Evolutionary conservation across 2,329 filamentous ascomycete species (phyloP).

Genomic region (Sporothrix phasma): DNA sequence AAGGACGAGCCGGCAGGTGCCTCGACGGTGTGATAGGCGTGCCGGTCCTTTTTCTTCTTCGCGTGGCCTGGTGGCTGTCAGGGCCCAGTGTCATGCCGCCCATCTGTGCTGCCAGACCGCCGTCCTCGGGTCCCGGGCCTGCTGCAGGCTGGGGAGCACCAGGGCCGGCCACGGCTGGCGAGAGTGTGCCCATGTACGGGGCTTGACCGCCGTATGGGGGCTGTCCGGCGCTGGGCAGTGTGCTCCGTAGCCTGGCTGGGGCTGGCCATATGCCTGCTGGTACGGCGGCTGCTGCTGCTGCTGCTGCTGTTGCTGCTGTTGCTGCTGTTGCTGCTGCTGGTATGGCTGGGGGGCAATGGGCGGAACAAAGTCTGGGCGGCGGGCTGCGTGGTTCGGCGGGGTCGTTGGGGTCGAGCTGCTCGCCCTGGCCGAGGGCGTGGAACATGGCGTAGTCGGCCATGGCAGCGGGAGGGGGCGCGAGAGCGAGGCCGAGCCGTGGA

Average conservation of each 20-base stretch:
- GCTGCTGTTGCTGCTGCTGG: constrained; percentile 30
- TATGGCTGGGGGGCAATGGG: constrained; percentile 45
- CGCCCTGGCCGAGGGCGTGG: constrained; percentile 41
- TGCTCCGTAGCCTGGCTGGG: constrained; percentile 27
- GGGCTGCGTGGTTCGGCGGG: constrained; percentile 34
- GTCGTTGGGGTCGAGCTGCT: constrained; percentile 42
- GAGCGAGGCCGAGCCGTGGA: no score
- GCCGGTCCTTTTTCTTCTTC: constrained; percentile 89
- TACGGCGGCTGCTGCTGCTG: constrained; percentile 20
- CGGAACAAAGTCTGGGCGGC: constrained; percentile 36
- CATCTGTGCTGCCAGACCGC: constrained; percentile 60
- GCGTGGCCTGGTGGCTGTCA: constrained; percentile 39
- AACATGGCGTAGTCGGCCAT: constrained; percentile 41
- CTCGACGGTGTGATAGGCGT: constrained; percentile 83
- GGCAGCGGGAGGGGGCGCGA: neutral
- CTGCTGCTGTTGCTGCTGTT: constrained; percentile 32
- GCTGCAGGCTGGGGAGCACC: constrained; percentile 24
- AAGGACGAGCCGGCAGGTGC: constrained; percentile 57
- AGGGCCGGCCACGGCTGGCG: constrained; percentile 19
- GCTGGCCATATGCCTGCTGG: constrained; percentile 3
- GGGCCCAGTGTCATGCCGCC: constrained; percentile 60
- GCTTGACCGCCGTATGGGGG: constrained; percentile 25
- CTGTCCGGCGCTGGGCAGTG: constrained; percentile 25
- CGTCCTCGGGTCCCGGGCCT: constrained; percentile 32
- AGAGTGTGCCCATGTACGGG: constrained; percentile 23